Conservation (phyloP, 2,329 filamentous ascomycete genomes). For the Aspergillus quadrilineatus region DNA sequence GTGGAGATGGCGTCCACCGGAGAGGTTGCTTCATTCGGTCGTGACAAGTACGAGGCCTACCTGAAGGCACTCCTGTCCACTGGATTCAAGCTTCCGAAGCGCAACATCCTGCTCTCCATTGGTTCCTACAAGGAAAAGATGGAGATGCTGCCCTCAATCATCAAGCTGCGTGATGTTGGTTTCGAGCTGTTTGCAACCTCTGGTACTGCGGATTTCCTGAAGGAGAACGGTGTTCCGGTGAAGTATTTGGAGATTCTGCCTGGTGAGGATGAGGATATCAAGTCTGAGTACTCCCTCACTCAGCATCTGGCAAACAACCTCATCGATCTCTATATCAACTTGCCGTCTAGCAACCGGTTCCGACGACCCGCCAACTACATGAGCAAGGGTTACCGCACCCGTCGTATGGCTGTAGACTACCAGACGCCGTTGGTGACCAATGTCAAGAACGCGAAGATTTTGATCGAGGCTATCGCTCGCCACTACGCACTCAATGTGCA, state of each 20-base stretch:
- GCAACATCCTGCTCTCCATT: conserved; percentile 92
- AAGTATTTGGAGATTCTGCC: conserved; percentile 89
- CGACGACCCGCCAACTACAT: conserved; percentile 96
- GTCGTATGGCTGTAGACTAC: conserved; percentile 97
- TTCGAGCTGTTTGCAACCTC: conserved; percentile 96
- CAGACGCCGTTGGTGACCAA: conserved; percentile 97
- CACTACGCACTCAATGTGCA: conserved; percentile 82
- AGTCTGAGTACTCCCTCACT: conserved; percentile 93
- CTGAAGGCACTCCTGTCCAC: conserved; percentile 94
- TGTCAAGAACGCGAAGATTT: conserved; percentile 97
- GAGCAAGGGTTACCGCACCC: conserved; percentile 94
- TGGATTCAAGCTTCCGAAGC: conserved; percentile 92
- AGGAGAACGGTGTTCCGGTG: conserved; percentile 86
- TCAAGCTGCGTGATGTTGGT: conserved; percentile 84
- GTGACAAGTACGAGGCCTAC: conserved; percentile 96
- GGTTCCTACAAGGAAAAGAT: conserved; percentile 97
- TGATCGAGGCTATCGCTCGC: conserved; percentile 89
- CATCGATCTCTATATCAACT: conserved; percentile 98
- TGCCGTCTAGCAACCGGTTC: conserved; percentile 98
- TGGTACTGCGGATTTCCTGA: conserved; percentile 93
- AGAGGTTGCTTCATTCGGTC: conserved; percentile 94
- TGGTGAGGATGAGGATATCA: conserved; percentile 76
- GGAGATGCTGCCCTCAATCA: conserved; percentile 90
- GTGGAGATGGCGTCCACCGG: conserved; percentile 99
- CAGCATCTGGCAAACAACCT: conserved; percentile 97